phyloP scores from a whole-genome alignment of 2,329 filamentous ascomycete genomes.

The Huntiella moniliformis region DNA sequence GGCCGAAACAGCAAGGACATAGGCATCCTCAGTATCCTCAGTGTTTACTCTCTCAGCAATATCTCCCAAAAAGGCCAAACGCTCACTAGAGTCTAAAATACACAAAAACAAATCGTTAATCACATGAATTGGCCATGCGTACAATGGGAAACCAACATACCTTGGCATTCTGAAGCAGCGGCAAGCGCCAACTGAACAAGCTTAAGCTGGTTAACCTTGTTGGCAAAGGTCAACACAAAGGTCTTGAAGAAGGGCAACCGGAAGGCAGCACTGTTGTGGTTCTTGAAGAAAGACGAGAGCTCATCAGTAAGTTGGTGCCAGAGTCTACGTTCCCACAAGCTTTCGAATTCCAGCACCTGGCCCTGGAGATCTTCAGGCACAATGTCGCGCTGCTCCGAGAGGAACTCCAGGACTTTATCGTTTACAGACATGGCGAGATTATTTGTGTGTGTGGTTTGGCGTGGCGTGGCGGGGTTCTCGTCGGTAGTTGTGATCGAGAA shows the following conservation, averaged over 20 bases:
- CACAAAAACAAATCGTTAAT: not conserved
- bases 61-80: slow-evolving; percentile 64
- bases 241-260: slow-evolving; percentile 80
- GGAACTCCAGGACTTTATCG: slow-evolving; percentile 80
- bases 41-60: slow-evolving; percentile 81
- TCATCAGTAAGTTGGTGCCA: slow-evolving; percentile 96
- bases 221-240: slow-evolving; percentile 89
- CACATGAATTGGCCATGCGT: not conserved
- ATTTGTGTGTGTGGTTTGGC: slow-evolving; percentile 2
- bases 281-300: slow-evolving; percentile 72
- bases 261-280: slow-evolving; percentile 62
- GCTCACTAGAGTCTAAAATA: slow-evolving; percentile 61
- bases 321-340: slow-evolving; percentile 94
- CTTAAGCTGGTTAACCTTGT: slow-evolving; percentile 98
- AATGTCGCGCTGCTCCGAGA: slow-evolving; percentile 72
- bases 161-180: slow-evolving; percentile 67
- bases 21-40: slow-evolving; percentile 82
- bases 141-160: slow-evolving; percentile 24
- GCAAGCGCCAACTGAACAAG: slow-evolving; percentile 79
- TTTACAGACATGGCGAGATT: slow-evolving; percentile 20
- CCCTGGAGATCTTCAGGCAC: slow-evolving; percentile 76
- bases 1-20: slow-evolving; percentile 82
- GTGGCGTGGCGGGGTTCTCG: not conserved
- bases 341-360: slow-evolving; percentile 80
- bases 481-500: not conserved